Conservation (phyloP, 1,284 basidiomycete species). For the Ganoderma boninense region DNA sequence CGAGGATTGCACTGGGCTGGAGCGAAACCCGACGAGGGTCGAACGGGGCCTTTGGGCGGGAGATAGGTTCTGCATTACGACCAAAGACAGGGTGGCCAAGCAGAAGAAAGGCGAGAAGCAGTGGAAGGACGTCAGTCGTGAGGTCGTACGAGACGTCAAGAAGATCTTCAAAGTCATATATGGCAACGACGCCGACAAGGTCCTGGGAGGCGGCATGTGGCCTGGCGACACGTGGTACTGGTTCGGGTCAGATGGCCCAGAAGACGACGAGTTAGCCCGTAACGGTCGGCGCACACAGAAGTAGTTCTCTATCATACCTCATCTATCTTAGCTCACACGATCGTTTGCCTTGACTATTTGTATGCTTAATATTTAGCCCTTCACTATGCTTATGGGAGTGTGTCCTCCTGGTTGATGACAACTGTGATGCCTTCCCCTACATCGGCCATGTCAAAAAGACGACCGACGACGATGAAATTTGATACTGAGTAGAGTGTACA, state of each 20-base stretch:
- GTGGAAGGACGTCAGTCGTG: conserved; percentile 15
- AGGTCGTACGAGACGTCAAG: conserved; percentile 9
- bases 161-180: not conserved
- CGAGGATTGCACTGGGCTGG: not conserved
- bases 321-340: not conserved
- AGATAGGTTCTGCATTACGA: conserved; percentile 17
- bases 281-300: conserved; percentile 1
- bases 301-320: not conserved
- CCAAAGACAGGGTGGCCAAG: not conserved
- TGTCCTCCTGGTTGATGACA: not conserved
- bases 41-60: conserved; percentile 18
- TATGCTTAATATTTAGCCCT: not conserved
- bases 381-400: not conserved
- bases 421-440: no score
- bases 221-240: conserved; percentile 1
- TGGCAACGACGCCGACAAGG: not conserved
- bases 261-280: not conserved
- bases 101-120: not conserved
- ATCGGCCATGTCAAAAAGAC: no score
- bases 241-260: conserved; percentile 8
- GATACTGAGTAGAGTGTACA: conserved; percentile 8
- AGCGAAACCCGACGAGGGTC: not conserved
- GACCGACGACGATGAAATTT: not conserved
- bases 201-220: not conserved
- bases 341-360: not conserved